These are phyloP conservation scores for Debaryomyces subglobosus DNA, from an alignment of 1,139 yeast genomes.

Conservation along the genomic window DNA sequence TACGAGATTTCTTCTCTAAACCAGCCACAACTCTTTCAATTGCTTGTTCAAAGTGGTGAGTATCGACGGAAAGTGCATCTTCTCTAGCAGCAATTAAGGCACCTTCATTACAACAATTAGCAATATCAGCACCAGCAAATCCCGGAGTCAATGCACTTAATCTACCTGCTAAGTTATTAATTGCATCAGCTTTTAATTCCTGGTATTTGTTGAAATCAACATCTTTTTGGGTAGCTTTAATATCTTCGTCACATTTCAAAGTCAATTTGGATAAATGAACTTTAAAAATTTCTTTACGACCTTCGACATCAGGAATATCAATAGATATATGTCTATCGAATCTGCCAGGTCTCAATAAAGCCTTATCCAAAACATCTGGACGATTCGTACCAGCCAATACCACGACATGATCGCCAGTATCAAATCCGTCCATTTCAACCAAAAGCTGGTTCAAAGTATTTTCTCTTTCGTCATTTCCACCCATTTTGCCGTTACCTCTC, in stretches of 20 bases:
- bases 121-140: conserved; percentile 84
- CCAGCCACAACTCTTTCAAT: conserved; percentile 85
- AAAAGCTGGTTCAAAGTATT: conserved; percentile 76
- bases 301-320: conserved; percentile 78
- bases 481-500: conserved; percentile 67
- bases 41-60: conserved; percentile 74
- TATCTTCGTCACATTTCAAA: conserved; percentile 43
- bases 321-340: conserved; percentile 77
- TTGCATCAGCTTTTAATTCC: conserved; percentile 48
- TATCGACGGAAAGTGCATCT: conserved; percentile 56
- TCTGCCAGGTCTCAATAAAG: conserved; percentile 81
- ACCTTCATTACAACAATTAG: conserved; percentile 82
- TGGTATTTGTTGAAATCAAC: conserved; percentile 52
- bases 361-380: conserved; percentile 76
- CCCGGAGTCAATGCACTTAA: conserved; percentile 83
- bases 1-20: conserved; percentile 69
- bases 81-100: conserved; percentile 80
- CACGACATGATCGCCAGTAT: conserved; percentile 72
- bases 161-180: conserved; percentile 67
- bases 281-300: conserved; percentile 72
- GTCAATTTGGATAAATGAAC: conserved; percentile 66
- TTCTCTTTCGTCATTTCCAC: conserved; percentile 80
- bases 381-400: conserved; percentile 85
- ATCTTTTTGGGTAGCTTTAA: conserved; percentile 41
- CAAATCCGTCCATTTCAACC: conserved; percentile 87